Evolutionary conservation across 2,329 filamentous ascomycete species (phyloP), one percentile per base, ranked within the genome.

Genomic region (Hypoxylon rubiginosum): DNA sequence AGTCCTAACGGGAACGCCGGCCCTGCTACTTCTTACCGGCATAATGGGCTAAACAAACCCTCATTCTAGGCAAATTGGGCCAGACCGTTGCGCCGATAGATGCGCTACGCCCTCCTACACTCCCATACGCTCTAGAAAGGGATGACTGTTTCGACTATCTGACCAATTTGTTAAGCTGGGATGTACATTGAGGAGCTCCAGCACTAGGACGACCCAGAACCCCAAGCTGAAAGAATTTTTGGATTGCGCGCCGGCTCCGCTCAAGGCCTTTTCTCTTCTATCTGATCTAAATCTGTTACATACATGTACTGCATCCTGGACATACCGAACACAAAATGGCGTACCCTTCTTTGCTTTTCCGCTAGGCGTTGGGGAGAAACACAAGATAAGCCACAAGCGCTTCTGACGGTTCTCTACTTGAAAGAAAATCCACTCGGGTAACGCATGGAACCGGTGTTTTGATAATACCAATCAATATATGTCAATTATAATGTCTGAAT

Each of bases 21-120:
- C 17, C 50, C 66, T 17, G 52, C 49, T 26, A 21, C 61, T 52
- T 62, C 71, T 30, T 74, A 73, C 52, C 69, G 74, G 45, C 66
- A 72, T 26, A 75, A 76, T 39, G 75, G 75, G 48, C 70, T 69
- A 60, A 73, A 71, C 64, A 77, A 77, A 69, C 72, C 74, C 57
- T 64, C 72, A 67, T 77, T 76, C 68, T 77, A 77, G 74, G 67
- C 54, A 54, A 74, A 54, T 71, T 66, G 71, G 53, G 73, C 67
- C 58, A 62, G 64, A 58, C 63, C 56, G 66, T 67, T 70, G 54
- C 67, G 68, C 43, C 64, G 52, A 54, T 36, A 46, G 43, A 36
- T 50, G 50, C 60, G 62, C 60, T 62, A 61, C 24, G n/a, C n/a
- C n/a, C n/a, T n/a, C n/a, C n/a, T n/a, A n/a, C n/a, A n/a, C 15